Base-by-base conservation (phyloP, 176 grass and related monocot genomes). In the Themeda triandra region DNA sequence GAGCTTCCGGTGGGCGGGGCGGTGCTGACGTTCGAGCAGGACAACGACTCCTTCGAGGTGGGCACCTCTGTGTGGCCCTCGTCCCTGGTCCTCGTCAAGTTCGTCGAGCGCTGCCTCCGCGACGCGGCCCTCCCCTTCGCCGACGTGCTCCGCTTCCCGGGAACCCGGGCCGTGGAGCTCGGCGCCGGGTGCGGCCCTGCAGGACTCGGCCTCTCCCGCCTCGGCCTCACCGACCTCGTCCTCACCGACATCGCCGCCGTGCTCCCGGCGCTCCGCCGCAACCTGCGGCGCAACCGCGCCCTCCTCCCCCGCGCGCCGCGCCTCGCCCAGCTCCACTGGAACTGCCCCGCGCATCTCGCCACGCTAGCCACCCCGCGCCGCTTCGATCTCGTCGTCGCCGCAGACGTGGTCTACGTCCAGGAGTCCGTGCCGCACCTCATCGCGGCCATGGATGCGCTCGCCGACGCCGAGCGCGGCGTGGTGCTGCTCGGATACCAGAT, bases 21-120 rank as follows among this genome's bases (percentile, higher is more conserved):
- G 14, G 93, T 89, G 66, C 91, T 98, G 77, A 89, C 89, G 28
- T 98, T 98, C 77, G 89, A 93, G 86, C 96, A 98, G 88, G 93
- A 93, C 86, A 95, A 98, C 80, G 91, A 90, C 63, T 95, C 93
- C 63, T 88, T 98, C 87, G 87, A 98, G 85, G 96, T 98, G 44
- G 96, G 96, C 83, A 98, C 93, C 83, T 98, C 96, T 11, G 93
- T 98, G 35, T 98, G 91, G 93, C 90, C 91, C 11, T 98, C 87
- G 78, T 98, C 96, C 21, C 91, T 95, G 81, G 95, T 95, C 84
- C 95, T 98, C 82, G 92, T 95, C 89, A 95, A 98, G 85, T 98
- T 95, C 83, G 76, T 86, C 83, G 95, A 95, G 74, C 95, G 92
- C 67, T 98, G 91, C 82, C 80, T 93, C 59, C 18, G 85, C 21